Percentiles rank a stretch among this genome's conserved stretches.
Evolutionary conservation across 331 rosid genomes (phyloP).

Genomic region (Erythrophleum ivorense): DNA sequence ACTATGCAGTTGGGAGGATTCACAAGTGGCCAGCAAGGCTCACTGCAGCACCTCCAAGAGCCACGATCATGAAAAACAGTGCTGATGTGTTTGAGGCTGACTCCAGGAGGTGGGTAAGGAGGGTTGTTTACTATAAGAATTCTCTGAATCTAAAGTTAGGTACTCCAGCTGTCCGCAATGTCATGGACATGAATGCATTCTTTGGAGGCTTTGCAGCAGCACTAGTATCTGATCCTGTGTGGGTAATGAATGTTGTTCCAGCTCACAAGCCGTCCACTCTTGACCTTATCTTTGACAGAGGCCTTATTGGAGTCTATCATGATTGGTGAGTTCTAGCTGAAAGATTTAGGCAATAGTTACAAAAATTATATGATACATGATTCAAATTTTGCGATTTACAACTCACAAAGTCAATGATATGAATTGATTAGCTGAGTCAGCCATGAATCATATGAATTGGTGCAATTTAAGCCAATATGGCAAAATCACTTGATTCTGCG

Average conservation of each 20-base stretch:
- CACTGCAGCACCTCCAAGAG: conserved; percentile 67
- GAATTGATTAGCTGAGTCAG: too few relatives aligned
- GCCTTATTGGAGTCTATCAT: conserved; percentile 92
- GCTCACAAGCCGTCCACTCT: conserved; percentile 77
- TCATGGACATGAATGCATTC: conserved; percentile 98
- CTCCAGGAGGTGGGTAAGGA: conserved; percentile 86
- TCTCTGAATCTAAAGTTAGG: conserved; percentile 84
- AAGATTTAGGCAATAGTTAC: neutral
- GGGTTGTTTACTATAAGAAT: conserved; percentile 75
- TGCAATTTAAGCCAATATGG: too few relatives aligned
- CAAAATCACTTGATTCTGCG: too few relatives aligned
- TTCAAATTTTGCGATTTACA: too few relatives aligned
- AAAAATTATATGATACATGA: too few relatives aligned
- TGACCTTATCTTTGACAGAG: conserved; percentile 81
- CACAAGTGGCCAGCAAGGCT: conserved; percentile 95
- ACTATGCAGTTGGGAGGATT: conserved; percentile 70
- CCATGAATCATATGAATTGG: too few relatives aligned
- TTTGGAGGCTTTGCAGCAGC: conserved; percentile 99
- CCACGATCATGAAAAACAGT: conserved; percentile 67
- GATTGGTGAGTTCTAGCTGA: conserved; percentile 73
- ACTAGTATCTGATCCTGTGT: conserved; percentile 75
- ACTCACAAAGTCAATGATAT: too few relatives aligned
- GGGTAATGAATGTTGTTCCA: conserved; percentile 98
- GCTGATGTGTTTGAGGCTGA: conserved; percentile 89
- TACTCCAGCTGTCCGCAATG: conserved; percentile 79